Evolutionary conservation across 345 rosid species (phyloP), one percentile per base, ranked within the genome.

Genomic region (Gossypium australe): DNA sequence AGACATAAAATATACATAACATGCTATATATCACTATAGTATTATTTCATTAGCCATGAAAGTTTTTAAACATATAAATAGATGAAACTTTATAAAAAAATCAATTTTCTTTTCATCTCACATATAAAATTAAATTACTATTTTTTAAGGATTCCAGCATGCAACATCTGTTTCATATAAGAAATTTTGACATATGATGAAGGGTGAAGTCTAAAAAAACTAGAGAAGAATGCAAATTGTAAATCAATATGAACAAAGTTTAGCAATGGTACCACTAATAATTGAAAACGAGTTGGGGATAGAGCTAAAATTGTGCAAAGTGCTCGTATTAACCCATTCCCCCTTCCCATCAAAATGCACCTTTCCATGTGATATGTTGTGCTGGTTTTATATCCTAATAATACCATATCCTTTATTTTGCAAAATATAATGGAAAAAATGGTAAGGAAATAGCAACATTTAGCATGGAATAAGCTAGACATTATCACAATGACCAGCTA

Each of bases 31-130:
- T 34, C 7, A 5, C 0, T 34, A 5, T 34, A 34, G 5, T 0
- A 34, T 34, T 5, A 34, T 5, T 34, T 34, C 0, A 0, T 34
- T 34, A 34, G 0, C 1, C 7, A 4, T 0, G 5, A 3, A 0
- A 27, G 0, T 3, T 27, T 27, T 27, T 27, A 27, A 27, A 0
- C 0, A 0, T 27, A 27, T 0, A 27, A 27, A 27, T 27, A 27
- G 0, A 27, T 27, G 0, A 34, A 34, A 0, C 0, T 29, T 29
- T 0, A 29, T 3, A 29, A 29, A 4, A 29, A 34, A 34, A 34
- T 4, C 0, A 34, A 34, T 34, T 34, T 34, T 0, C 4, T 27
- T 27, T 27, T 27, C 0, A 27, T 27, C 29, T 3, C 3, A 27
- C 34, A 4, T 34, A 4, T 34, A 4, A 34, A 34, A 34, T 0